Evolutionary conservation across 2,329 filamentous ascomycete species (phyloP).

Genomic region (Helminthosporium solani): DNA sequence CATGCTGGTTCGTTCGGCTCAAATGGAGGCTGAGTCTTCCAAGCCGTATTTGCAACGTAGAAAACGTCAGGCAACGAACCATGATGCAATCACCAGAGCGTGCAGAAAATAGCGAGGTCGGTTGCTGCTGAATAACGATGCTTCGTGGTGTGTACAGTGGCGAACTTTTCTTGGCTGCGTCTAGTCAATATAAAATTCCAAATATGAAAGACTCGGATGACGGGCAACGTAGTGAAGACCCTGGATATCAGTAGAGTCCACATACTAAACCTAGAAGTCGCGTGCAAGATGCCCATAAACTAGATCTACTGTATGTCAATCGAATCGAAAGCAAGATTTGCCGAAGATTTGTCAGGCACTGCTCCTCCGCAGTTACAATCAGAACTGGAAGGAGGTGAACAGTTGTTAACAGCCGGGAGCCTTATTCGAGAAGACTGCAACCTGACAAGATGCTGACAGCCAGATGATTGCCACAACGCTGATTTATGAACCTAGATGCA

Average conservation of each 20-base stretch:
- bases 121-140: too few relatives aligned
- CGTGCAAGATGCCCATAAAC: neutral
- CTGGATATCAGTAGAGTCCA: conserved; percentile 10
- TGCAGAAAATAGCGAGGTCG: too few relatives aligned
- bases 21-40: too few relatives aligned
- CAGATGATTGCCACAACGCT: too few relatives aligned
- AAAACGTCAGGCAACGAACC: too few relatives aligned
- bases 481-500: too few relatives aligned
- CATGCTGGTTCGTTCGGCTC: too few relatives aligned
- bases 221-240: neutral
- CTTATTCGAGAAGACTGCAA: too few relatives aligned
- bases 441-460: too few relatives aligned
- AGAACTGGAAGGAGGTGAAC: neutral
- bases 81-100: too few relatives aligned
- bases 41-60: too few relatives aligned
- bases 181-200: conserved; percentile 3
- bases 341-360: neutral
- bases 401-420: conserved; percentile 8
- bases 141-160: neutral
- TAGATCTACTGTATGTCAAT: neutral
- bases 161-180: conserved; percentile 8
- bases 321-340: too few relatives aligned
- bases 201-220: conserved; percentile 1
- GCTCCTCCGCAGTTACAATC: neutral
- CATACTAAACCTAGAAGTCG: conserved; percentile 5